Conservation (phyloP, 176 grass and related monocot species). For the Carex littledalei region DNA sequence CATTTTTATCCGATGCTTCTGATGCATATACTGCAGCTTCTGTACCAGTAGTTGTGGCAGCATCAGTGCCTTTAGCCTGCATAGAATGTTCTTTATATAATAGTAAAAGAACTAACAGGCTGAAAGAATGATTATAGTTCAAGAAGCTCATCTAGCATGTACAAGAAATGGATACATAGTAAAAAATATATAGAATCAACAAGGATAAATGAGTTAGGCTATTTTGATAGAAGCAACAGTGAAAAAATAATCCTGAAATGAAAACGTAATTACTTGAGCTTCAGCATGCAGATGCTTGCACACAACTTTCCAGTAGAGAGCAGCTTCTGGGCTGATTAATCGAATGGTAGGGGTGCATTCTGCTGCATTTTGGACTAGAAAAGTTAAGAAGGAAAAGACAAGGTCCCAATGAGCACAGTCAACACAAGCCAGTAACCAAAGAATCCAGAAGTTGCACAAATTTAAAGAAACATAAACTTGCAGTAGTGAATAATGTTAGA, state of each 20-base stretch:
- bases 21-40: conserved; percentile 96
- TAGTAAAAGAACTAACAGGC: not conserved
- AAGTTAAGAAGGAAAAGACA: not conserved
- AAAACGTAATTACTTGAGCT: conserved; percentile 64
- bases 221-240: conserved; percentile 10
- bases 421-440: not conserved
- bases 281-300: conserved; percentile 86
- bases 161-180: conserved; percentile 7
- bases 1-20: conserved; percentile 93
- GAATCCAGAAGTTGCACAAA: not conserved
- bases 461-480: not conserved
- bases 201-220: conserved; percentile 9
- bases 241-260: not conserved
- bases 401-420: not conserved
- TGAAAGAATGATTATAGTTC: not conserved
- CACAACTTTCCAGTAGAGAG: conserved; percentile 85
- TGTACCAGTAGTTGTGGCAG: conserved; percentile 83
- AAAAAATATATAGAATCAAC: conserved; percentile 5
- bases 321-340: conserved; percentile 77
- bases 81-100: conserved; percentile 21
- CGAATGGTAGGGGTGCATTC: conserved; percentile 42
- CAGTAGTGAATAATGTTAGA: not conserved
- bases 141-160: not conserved
- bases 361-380: conserved; percentile 28
- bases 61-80: conserved; percentile 76